Evolutionary conservation across 352 stramenopile species (phyloP).

Genomic region (Globisporangium parvum): DNA sequence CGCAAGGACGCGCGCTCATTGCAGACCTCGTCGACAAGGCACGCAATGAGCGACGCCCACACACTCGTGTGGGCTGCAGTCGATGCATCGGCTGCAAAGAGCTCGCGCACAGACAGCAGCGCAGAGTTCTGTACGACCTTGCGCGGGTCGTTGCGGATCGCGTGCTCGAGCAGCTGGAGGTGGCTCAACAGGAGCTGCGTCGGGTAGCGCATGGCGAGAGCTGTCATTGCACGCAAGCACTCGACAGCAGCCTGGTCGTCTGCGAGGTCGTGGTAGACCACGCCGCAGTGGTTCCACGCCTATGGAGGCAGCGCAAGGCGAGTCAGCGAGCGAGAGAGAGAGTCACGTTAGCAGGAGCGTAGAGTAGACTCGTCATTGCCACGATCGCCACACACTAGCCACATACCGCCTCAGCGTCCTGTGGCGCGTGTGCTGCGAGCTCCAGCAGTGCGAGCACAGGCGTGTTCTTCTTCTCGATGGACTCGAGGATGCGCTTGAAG

Average conservation of each 20-base stretch:
- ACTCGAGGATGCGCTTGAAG: not conserved
- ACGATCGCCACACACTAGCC: too few relatives aligned
- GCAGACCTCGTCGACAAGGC: not conserved
- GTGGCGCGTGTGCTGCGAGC: not conserved
- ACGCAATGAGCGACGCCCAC: too few relatives aligned
- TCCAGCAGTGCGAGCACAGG: not conserved
- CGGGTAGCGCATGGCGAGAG: conserved; percentile 21
- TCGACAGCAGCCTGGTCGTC: conserved; percentile 28
- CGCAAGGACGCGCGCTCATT: not conserved
- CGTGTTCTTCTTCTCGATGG: not conserved
- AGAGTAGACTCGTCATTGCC: too few relatives aligned
- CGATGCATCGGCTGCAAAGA: not conserved
- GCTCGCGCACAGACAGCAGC: not conserved
- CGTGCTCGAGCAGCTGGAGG: not conserved
- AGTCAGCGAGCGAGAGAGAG: too few relatives aligned
- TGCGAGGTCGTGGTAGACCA: conserved; percentile 27
- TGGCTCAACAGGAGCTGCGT: not conserved
- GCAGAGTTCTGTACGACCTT: not conserved
- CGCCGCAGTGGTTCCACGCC: conserved; percentile 35
- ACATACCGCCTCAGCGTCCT: not conserved
- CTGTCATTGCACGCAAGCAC: conserved; percentile 27
- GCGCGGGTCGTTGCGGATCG: not conserved
- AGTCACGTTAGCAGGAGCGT: too few relatives aligned
- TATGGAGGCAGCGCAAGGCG: conserved; percentile 1
- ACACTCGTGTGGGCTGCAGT: not conserved